Evolutionary conservation across 2,329 filamentous ascomycete species (phyloP), one percentile per base, ranked within the genome.

Genomic region (Trichophyton verrucosum): DNA sequence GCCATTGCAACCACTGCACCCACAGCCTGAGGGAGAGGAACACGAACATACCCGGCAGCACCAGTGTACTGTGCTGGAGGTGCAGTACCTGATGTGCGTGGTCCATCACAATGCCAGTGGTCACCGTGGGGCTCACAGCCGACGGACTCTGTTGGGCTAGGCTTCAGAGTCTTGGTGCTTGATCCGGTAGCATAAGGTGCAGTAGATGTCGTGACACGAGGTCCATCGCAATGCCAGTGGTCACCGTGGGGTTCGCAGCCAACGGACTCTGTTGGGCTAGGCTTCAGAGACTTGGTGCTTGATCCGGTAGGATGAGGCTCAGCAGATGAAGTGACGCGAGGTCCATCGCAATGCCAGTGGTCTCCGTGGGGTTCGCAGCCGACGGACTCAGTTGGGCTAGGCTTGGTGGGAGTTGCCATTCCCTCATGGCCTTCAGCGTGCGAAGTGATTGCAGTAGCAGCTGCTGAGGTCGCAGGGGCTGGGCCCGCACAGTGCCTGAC

Each of bases 401-500:
- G 58, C 22, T 44, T 59, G 36, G 33, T n/a, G 24, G 62, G 59
- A n/a, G 60, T 11, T 47, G n/a, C 22, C 30, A 22, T 57, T 47
- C n/a, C 59, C 17, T 46, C 57, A 15, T 46, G 36, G 8, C n/a
- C 40, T 27, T 49, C 57, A 49, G 30, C 36, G 17, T 59, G 36
- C n/a, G 36, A 24, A n/a, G 36, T 49, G 38, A 42, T n/a, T 24
- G 57, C 8, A 11, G 42, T 17, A 22, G 40, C 20, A 17, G 22
- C 22, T n/a, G 57, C 24, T n/a, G 61, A 46, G 38, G 59, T 40
- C n/a, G 58, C 46, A 15, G 59, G 36, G 22, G 49, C 59, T 15
- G 69, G 68, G 3, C 67, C 70, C 6, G 69, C 67, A 51, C 70
- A 72, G 60, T 72, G 69, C 69, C 70, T 70, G 46, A 17, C 17